A percentile compares a stretch with the other conserved stretches of the same genome.
Conservation (phyloP, 2,329 filamentous ascomycete species). For the Sphaerostilbella broomeana region DNA sequence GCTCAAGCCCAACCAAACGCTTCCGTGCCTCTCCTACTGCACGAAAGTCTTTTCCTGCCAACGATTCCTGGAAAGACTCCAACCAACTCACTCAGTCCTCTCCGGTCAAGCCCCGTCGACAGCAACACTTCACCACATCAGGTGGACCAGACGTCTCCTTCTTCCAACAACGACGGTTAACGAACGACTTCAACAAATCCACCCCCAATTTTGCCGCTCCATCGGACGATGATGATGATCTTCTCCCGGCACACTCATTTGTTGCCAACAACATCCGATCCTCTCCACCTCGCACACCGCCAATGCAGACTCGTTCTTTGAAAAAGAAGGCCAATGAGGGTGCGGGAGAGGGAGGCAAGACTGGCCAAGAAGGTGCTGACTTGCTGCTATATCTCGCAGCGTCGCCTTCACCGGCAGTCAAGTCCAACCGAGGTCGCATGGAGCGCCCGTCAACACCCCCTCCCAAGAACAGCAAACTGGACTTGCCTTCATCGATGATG, state of each 20-base stretch:
- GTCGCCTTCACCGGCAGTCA: constrained; percentile 78
- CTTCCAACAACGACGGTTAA: constrained; percentile 63
- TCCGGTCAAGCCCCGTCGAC: constrained; percentile 70
- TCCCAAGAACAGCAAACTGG: constrained; percentile 59
- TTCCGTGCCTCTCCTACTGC: constrained; percentile 56
- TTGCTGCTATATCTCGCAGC: constrained; percentile 79
- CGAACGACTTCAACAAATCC: constrained; percentile 50
- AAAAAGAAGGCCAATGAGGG: constrained; percentile 44
- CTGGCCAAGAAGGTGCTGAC: constrained; percentile 74
- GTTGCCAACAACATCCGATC: constrained; percentile 56
- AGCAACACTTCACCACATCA: constrained; percentile 66
- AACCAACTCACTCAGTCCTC: constrained; percentile 80
- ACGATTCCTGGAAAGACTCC: constrained; percentile 66
- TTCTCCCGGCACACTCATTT: constrained; percentile 72
- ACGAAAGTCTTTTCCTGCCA: constrained; percentile 49
- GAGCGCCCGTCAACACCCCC: constrained; percentile 72
- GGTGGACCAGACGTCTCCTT: constrained; percentile 71
- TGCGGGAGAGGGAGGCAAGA: constrained; percentile 37
- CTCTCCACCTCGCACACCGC: constrained; percentile 83
- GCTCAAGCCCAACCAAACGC: constrained; percentile 60
- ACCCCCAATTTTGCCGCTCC: constrained; percentile 55
- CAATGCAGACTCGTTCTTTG: constrained; percentile 51
- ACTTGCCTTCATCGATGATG: constrained; percentile 79
- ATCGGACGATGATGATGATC: constrained; percentile 77
- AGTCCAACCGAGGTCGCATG: constrained; percentile 42